These are phyloP conservation scores for Pyrus hybrid DNA, from an alignment of 331 rosid species.

Conservation along the genomic window DNA sequence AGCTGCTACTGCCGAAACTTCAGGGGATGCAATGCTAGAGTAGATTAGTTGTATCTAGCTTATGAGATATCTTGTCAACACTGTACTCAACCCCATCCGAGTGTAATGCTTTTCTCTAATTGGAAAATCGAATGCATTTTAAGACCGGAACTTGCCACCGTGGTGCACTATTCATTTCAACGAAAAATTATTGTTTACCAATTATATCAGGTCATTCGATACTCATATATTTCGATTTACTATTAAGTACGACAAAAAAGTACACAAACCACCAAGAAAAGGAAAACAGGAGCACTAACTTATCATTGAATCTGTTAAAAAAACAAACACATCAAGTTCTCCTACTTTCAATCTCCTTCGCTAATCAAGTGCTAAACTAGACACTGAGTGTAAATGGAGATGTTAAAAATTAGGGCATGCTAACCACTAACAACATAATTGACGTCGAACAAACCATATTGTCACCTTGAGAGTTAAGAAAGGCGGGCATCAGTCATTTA, in stretches of 20 bases:
- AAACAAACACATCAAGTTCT: neutral
- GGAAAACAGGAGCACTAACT: neutral
- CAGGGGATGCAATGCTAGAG: conserved; percentile 29
- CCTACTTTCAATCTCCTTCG: neutral
- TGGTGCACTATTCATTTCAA: neutral
- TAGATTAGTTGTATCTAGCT: neutral
- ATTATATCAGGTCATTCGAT: neutral
- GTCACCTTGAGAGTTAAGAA: neutral
- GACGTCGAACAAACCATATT: no score
- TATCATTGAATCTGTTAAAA: neutral
- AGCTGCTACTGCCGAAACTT: conserved; percentile 6
- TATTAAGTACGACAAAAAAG: neutral
- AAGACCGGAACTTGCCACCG: neutral
- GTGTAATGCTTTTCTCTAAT: neutral
- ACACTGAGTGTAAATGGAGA: neutral
- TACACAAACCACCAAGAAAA: neutral
- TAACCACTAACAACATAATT: no score
- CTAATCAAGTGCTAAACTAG: neutral
- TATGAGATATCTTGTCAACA: neutral
- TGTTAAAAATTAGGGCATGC: no score
- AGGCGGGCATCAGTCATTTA: neutral
- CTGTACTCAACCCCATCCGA: neutral
- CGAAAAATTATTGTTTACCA: neutral
- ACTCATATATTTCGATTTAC: neutral
- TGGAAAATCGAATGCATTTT: neutral